Evolutionary conservation across 768 basidiomycete genomes (phyloP), one percentile per base, ranked within the genome.

Genomic region (Chalciporus pseudorubinellus): DNA sequence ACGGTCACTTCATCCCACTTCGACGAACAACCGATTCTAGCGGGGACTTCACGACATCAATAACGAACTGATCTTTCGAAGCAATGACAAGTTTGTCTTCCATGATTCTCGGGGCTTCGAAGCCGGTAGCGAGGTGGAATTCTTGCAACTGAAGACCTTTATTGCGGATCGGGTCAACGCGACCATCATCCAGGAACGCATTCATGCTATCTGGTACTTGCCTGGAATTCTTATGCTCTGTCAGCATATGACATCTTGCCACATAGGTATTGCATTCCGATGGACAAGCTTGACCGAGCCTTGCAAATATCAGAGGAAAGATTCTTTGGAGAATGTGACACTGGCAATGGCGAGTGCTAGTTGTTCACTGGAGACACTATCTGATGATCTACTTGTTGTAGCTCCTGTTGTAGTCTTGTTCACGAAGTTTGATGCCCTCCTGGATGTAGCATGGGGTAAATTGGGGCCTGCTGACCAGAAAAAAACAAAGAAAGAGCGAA

Each of bases 371-470:
- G 20, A 18, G n/a, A 12, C 29, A 14, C 6, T 1, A 18, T 14
- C 29, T 48, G 22, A 41, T 33, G 3, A 3, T 14, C 5, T 14
- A 1, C 12, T 10, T 28, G 4, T 28, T 4, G 9, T 12, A 53
- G 52, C 51, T 39, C 52, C 55, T 6, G 46, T 53, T 8, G 18
- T 56, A 4, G 47, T 56, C 8, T 5, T 54, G 18, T 54, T 56
- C 44, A 56, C 51, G 1, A 56, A 56, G 16, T 56, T 40, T 19
- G 51, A 56, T 33, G 51, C 54, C 3, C 46, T 56, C 6, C 22
- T 33, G 22, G 11, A 46, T 3, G 19, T 36, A 3, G 54, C 51
- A 8, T 1, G 47, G 2, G 29, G 29, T 19, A 52, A 28, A 16
- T 10, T 55, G 12, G 1, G 18, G 2, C 18, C 18, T 18, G 16